Percentiles rank a stretch among this genome's conserved stretches.
Conservation (phyloP, 108 stramenopile genomes). For the Licmophora abbreviata region DNA sequence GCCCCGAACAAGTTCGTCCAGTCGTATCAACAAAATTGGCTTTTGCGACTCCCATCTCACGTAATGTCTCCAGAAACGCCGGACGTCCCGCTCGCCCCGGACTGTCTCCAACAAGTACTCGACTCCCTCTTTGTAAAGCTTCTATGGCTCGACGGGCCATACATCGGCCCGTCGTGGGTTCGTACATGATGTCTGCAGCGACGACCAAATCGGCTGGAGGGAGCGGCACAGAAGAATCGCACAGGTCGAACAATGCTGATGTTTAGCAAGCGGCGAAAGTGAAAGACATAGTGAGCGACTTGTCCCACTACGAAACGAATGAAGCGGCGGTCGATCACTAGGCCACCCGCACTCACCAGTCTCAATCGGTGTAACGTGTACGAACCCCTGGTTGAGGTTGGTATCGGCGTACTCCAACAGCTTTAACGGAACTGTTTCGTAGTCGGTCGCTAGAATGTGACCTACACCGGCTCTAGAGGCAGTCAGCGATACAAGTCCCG, state of each 20-base stretch:
- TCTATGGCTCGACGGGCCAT: slow-evolving; percentile 41
- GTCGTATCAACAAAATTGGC: slow-evolving; percentile 26
- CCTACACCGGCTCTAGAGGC: slow-evolving; percentile 29
- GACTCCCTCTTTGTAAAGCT: slow-evolving; percentile 34
- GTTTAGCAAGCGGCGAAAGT: neutral
- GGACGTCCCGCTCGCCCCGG: slow-evolving; percentile 53
- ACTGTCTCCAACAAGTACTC: slow-evolving; percentile 46
- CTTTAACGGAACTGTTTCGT: slow-evolving; percentile 38
- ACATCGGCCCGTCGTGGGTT: slow-evolving; percentile 50
- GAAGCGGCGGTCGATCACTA: neutral
- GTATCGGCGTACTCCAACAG: slow-evolving; percentile 30
- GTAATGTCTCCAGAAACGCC: slow-evolving; percentile 40
- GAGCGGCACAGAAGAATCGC: slow-evolving; percentile 21
- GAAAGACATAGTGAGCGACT: neutral
- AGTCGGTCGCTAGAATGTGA: slow-evolving; percentile 51
- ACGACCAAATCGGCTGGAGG: slow-evolving; percentile 35
- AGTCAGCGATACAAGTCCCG: slow-evolving; percentile 48
- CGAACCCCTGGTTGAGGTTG: slow-evolving; percentile 13
- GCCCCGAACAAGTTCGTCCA: slow-evolving; percentile 40
- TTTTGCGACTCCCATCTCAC: slow-evolving; percentile 21
- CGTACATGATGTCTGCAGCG: slow-evolving; percentile 67
- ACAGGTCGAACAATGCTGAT: slow-evolving; percentile 31
- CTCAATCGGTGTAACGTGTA: neutral
- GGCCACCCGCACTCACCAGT: neutral
- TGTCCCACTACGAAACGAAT: neutral